Evolutionary conservation across 108 stramenopile genomes (phyloP).

Genomic region (Schizochytrium sp.): DNA sequence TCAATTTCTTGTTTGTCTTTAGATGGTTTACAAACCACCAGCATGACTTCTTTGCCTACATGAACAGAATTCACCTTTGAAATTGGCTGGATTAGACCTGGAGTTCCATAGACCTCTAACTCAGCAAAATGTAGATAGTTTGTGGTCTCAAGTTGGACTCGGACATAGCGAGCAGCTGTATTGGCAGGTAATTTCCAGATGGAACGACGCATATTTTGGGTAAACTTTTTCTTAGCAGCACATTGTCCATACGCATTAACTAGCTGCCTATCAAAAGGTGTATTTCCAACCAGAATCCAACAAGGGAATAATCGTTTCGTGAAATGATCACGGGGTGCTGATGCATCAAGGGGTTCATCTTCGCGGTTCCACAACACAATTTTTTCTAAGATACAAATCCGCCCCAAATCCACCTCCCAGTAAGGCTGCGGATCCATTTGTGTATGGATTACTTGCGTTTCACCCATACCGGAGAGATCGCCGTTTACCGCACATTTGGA

Average conservation of each 20-base stretch:
- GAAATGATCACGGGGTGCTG: conserved; percentile 69
- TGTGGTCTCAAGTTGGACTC: conserved; percentile 77
- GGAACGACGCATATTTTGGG: conserved; percentile 63
- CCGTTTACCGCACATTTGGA: conserved; percentile 42
- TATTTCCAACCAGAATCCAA: conserved; percentile 76
- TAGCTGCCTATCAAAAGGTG: conserved; percentile 70
- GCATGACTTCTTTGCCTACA: conserved; percentile 77
- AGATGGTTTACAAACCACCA: conserved; percentile 70
- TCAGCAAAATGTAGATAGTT: conserved; percentile 78
- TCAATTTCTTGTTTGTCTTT: conserved; percentile 72
- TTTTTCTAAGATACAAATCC: conserved; percentile 59
- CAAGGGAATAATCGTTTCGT: conserved; percentile 74
- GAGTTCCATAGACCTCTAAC: conserved; percentile 73
- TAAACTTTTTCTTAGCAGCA: conserved; percentile 65
- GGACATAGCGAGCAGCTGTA: conserved; percentile 74
- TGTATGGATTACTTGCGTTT: neutral
- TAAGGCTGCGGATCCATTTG: conserved; percentile 69
- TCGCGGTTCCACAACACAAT: conserved; percentile 78
- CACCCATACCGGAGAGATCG: conserved; percentile 48
- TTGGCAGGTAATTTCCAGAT: conserved; percentile 76
- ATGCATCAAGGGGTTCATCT: conserved; percentile 75
- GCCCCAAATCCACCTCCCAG: conserved; percentile 70
- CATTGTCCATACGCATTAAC: conserved; percentile 63
- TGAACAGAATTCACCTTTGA: conserved; percentile 66
- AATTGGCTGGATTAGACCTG: conserved; percentile 61